Conservation (phyloP, 495 filamentous ascomycete species). For the Parathielavia hyrcaniae region DNA sequence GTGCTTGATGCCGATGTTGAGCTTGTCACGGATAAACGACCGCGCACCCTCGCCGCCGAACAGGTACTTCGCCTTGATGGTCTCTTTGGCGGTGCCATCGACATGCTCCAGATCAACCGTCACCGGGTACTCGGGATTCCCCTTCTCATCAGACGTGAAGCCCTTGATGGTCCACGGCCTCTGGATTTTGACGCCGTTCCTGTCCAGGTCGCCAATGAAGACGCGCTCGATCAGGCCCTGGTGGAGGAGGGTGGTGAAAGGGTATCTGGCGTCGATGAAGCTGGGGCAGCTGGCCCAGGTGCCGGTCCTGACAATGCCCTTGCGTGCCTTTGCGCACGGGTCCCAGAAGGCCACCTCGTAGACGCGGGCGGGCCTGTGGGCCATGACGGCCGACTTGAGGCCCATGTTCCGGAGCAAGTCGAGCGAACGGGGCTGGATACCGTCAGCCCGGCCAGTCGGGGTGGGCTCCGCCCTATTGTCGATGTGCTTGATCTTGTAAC, state of each 20-base stretch:
- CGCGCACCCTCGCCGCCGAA: slow-evolving; percentile 56
- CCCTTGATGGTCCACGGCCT: slow-evolving; percentile 56
- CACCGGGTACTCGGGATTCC: slow-evolving; percentile 55
- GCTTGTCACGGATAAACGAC: slow-evolving; percentile 52
- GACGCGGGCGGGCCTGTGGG: slow-evolving; percentile 60
- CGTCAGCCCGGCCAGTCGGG: slow-evolving; percentile 68
- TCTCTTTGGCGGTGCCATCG: slow-evolving; percentile 59
- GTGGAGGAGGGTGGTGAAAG: slow-evolving; percentile 68
- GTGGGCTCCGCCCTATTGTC: slow-evolving; percentile 66
- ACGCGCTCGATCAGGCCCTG: slow-evolving; percentile 70
- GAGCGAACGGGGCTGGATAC: slow-evolving; percentile 72
- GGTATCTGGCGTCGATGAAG: slow-evolving; percentile 68
- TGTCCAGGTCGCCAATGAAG: slow-evolving; percentile 60
- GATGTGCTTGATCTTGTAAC: slow-evolving; percentile 62
- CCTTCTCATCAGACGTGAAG: slow-evolving; percentile 54
- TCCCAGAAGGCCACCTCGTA: slow-evolving; percentile 80
- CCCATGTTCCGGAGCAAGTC: slow-evolving; percentile 70
- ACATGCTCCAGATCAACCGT: slow-evolving; percentile 66
- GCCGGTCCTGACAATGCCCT: slow-evolving; percentile 60
- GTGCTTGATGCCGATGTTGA: slow-evolving; percentile 58
- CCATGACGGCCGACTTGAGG: slow-evolving; percentile 69
- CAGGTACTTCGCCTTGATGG: slow-evolving; percentile 52
- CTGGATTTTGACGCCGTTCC: slow-evolving; percentile 51
- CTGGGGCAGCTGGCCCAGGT: slow-evolving; percentile 67
- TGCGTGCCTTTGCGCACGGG: slow-evolving; percentile 47